Evolutionary conservation across 495 filamentous ascomycete species (phyloP).

Genomic region (Tuber calosporum): DNA sequence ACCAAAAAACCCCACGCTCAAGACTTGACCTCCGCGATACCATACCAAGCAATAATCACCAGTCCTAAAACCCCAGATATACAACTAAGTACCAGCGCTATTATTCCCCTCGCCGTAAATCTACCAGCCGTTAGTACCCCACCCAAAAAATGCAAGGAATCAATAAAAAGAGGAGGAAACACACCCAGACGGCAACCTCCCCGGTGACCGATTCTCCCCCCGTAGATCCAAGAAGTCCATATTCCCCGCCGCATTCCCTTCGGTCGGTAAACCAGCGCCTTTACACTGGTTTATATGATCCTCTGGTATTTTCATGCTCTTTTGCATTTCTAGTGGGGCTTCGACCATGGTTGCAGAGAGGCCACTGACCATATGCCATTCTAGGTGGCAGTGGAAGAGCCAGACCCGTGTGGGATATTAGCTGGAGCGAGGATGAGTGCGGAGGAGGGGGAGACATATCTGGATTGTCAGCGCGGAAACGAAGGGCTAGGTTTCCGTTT

Average conservation of each 20-base stretch:
- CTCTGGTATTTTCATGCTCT: slow-evolving; percentile 53
- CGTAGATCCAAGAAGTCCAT: slow-evolving; percentile 57
- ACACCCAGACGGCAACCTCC: slow-evolving; percentile 56
- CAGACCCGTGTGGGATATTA: slow-evolving; percentile 48
- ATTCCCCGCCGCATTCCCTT: slow-evolving; percentile 73
- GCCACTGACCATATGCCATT: slow-evolving; percentile 57
- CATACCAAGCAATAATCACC: slow-evolving; percentile 62
- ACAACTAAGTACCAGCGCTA: slow-evolving; percentile 65
- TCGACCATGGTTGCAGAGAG: slow-evolving; percentile 59
- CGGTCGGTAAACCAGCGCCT: slow-evolving; percentile 46
- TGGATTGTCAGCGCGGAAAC: slow-evolving; percentile 65
- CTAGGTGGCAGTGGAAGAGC: slow-evolving; percentile 57
- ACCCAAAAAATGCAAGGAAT: neutral
- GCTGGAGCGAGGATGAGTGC: neutral
- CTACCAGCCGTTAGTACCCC: slow-evolving; percentile 32
- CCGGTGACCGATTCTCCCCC: slow-evolving; percentile 54
- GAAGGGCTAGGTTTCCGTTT: slow-evolving; percentile 54
- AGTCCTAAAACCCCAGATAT: slow-evolving; percentile 67
- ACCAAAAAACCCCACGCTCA: neutral
- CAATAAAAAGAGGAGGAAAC: slow-evolving; percentile 22
- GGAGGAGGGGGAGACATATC: slow-evolving; percentile 44
- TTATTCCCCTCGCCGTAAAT: slow-evolving; percentile 64
- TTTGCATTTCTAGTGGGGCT: slow-evolving; percentile 55
- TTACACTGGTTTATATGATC: slow-evolving; percentile 59
- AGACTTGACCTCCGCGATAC: slow-evolving; percentile 42